These are phyloP conservation scores for Xylariaceae sp. DNA, from an alignment of 2,329 filamentous ascomycete species.

Conservation along the genomic window DNA sequence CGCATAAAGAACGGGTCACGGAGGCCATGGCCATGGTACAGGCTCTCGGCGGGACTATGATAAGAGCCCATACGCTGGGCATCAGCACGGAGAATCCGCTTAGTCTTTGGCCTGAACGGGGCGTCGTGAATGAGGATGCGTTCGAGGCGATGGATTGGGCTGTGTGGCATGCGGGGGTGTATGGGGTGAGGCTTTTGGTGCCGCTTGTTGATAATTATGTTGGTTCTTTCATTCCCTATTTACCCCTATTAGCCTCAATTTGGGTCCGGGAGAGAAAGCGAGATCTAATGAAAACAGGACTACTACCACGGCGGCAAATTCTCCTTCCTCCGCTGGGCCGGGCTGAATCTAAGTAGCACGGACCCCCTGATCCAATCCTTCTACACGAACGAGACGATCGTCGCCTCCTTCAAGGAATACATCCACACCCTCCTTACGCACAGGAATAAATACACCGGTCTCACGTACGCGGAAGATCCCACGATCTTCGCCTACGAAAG, in stretches of 20 bases:
- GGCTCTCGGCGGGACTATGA: constrained; percentile 42
- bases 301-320: constrained; percentile 49
- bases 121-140: constrained; percentile 39
- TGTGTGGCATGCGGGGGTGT: constrained; percentile 40
- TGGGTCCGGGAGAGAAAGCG: no score
- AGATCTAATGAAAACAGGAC: no score
- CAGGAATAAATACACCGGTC: constrained; percentile 41
- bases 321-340: constrained; percentile 43
- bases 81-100: constrained; percentile 45
- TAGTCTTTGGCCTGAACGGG: constrained; percentile 38
- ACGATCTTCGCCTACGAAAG: constrained; percentile 47
- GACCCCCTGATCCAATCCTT: constrained; percentile 41
- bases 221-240: no score
- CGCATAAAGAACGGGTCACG: constrained; percentile 41
- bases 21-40: constrained; percentile 42
- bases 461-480: constrained; percentile 44
- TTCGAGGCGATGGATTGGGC: constrained; percentile 46
- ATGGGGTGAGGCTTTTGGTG: constrained; percentile 41
- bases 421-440: constrained; percentile 41
- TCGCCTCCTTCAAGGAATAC: constrained; percentile 42
- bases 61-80: constrained; percentile 43
- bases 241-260: no score
- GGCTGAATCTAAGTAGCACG: constrained; percentile 33
- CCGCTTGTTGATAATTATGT: constrained; percentile 45
- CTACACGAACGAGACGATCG: constrained; percentile 41